These are phyloP conservation scores for Penicillium sp. DNA, from an alignment of 2,329 filamentous ascomycete genomes.

Conservation along the genomic window DNA sequence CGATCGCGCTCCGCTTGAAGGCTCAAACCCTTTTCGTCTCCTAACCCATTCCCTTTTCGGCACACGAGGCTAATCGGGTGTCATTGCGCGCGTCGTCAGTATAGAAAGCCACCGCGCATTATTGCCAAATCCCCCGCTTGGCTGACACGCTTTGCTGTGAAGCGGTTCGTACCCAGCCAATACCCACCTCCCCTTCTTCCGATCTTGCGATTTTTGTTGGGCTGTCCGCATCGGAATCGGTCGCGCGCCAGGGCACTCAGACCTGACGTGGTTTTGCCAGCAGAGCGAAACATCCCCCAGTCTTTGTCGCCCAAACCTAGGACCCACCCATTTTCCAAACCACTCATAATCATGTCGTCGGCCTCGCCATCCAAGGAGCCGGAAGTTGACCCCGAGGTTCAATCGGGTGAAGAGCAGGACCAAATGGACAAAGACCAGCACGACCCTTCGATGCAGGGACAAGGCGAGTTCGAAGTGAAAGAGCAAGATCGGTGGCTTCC, in stretches of 20 bases:
- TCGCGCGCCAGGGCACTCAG: constrained; percentile 25
- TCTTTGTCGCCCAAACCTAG: constrained; percentile 33
- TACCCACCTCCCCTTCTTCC: constrained; percentile 24
- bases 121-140: constrained; percentile 33
- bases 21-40: constrained; percentile 16
- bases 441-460: constrained; percentile 69
- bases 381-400: constrained; percentile 87
- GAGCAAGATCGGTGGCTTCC: constrained; percentile 99
- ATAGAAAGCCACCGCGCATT: constrained; percentile 28
- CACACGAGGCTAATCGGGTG: constrained; percentile 21
- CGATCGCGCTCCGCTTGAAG: constrained; percentile 12
- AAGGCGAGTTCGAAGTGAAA: constrained; percentile 97
- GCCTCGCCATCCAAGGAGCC: constrained; percentile 87
- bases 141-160: constrained; percentile 31
- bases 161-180: constrained; percentile 42
- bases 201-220: constrained; percentile 16
- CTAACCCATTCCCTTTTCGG: constrained; percentile 12
- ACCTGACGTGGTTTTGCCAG: constrained; percentile 50
- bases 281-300: constrained; percentile 37
- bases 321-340: constrained; percentile 37
- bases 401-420: constrained; percentile 88
- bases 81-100: constrained; percentile 28
- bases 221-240: constrained; percentile 26
- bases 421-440: constrained; percentile 73
- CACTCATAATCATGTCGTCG: constrained; percentile 85